These are phyloP conservation scores for Penicillium paneum DNA, from an alignment of 2,329 filamentous ascomycete species.

Conservation along the genomic window DNA sequence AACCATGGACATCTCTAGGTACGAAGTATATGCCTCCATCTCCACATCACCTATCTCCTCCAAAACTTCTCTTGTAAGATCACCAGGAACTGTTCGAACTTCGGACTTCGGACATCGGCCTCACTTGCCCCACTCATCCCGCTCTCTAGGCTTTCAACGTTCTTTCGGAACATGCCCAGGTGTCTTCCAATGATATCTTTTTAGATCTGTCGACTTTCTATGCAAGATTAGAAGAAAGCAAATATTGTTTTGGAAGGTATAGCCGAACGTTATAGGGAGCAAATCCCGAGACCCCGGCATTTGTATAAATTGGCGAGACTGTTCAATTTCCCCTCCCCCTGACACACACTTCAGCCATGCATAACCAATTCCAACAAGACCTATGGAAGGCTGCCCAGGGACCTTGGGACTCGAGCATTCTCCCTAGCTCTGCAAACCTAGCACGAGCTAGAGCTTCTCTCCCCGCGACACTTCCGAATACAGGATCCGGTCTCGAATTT, in stretches of 20 bases:
- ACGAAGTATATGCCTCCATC: background rate
- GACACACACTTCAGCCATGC: slow-evolving; percentile 6
- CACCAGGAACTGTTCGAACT: background rate
- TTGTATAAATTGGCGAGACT: slow-evolving; percentile 6
- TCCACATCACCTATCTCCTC: background rate
- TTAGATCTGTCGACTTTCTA: background rate
- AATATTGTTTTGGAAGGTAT: slow-evolving; percentile 14
- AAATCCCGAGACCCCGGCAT: slow-evolving; percentile 19
- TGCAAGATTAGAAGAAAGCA: background rate
- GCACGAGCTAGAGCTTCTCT: slow-evolving; percentile 35
- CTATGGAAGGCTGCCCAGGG: slow-evolving; percentile 33
- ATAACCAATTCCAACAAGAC: slow-evolving; percentile 23
- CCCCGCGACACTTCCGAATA: slow-evolving; percentile 25
- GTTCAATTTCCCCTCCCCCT: background rate
- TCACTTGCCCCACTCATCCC: background rate
- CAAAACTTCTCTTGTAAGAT: background rate
- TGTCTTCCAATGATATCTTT: background rate
- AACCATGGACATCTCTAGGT: background rate
- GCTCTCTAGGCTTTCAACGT: background rate
- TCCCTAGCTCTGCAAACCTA: slow-evolving; percentile 32
- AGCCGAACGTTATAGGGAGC: slow-evolving; percentile 8
- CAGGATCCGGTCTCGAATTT: slow-evolving; percentile 31
- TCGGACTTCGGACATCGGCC: background rate
- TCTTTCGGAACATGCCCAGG: background rate
- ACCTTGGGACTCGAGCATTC: slow-evolving; percentile 29